Conservation (phyloP, 169 alveolate species). For the Besnoitia besnoiti region DNA sequence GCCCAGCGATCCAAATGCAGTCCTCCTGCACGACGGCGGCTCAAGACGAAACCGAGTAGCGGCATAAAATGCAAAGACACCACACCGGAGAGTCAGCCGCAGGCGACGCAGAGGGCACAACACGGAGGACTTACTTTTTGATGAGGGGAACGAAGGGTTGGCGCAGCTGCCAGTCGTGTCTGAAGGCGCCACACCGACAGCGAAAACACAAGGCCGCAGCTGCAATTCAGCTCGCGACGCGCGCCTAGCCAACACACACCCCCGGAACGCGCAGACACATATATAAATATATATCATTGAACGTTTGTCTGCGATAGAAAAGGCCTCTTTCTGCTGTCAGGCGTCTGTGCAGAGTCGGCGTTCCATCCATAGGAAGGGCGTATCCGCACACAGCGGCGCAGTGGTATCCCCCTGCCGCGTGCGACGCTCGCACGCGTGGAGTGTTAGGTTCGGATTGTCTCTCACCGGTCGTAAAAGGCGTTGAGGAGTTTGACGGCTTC, state of each 20-base stretch:
- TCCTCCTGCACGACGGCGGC: no score
- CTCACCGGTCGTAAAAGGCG: constrained; percentile 81
- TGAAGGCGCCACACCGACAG: not conserved
- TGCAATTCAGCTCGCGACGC: not conserved
- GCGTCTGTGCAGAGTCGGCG: no score
- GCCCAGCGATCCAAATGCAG: no score
- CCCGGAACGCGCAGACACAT: not conserved
- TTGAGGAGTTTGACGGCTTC: constrained; percentile 80
- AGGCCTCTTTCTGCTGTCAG: no score
- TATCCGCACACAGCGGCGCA: not conserved
- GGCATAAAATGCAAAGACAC: no score
- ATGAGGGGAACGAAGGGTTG: constrained; percentile 77
- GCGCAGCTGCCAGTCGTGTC: constrained; percentile 82
- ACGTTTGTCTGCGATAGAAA: no score
- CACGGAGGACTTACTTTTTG: not conserved
- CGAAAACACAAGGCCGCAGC: not conserved
- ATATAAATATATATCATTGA: no score
- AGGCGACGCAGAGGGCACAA: not conserved
- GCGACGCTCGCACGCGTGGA: not conserved
- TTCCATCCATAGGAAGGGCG: no score
- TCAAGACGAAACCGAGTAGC: no score
- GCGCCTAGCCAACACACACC: not conserved
- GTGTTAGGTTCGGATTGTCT: not conserved
- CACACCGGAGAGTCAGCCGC: not conserved
- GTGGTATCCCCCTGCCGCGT: not conserved